Base-by-base conservation (phyloP, 2,329 filamentous ascomycete species). In the Trichoderma semiorbis region DNA sequence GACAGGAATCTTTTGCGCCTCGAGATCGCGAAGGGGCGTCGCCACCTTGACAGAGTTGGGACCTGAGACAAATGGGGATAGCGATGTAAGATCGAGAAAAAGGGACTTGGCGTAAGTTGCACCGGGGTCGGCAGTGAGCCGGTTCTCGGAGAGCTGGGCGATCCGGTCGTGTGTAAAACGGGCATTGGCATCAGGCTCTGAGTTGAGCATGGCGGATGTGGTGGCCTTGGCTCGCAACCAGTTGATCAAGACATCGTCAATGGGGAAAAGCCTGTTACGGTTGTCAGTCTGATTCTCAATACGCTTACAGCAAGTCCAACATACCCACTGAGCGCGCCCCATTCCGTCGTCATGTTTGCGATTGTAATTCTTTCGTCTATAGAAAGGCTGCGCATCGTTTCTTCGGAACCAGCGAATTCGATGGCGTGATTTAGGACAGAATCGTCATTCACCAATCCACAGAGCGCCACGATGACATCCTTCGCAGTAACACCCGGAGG, bases 391-490 rank as follows among this genome's bases (percentile, higher is more conserved):
- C 39, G 39, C 39, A 43, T n/a, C 1, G 39, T 43, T n/a, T 43
- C 39, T 5, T 43, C 39, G 7, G 39, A 43, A 43, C 39, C 39
- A 10, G 39, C 7, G 39, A 43, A 43, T n/a, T 43, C 39, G 8
- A 43, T 43, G 39, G 16, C 18, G 18, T 43, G 39, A n/a, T 43
- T 43, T 43, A 43, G 39, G 39, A 43, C 39, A 18, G 39, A 43
- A 43, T 57, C 53, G 26, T 57, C 26, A n/a, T 43, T 43, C 39
- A 43, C 39, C 18, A 97, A 83, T 1, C 93, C 93, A 76, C 93
- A 97, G 1, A 98, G 86, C 0, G 94, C 93, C 30, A 98, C 89
- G 75, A 98, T 98, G 16, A 98, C 93, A 80, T 98, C 96, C 82
- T 99, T 98, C 36, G 94, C 95, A 0, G 92, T 94, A 1, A 97